phyloP scores from a whole-genome alignment of 2,329 filamentous ascomycete species.

The Fusarium papillatum region DNA sequence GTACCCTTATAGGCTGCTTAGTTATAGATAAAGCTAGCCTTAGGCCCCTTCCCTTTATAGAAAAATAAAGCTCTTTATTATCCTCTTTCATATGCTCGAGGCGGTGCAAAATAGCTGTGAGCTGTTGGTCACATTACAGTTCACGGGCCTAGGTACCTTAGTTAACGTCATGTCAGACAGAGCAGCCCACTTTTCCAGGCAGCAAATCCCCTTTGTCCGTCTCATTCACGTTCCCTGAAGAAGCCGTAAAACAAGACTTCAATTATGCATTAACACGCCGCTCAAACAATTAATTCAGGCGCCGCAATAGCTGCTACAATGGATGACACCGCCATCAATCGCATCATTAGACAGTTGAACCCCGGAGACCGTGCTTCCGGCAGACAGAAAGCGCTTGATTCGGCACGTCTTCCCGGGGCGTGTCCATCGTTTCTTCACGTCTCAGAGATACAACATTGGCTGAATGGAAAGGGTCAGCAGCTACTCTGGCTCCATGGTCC shows the following conservation, averaged over 20 bases:
- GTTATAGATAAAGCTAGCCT: no score
- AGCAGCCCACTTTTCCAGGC: not conserved
- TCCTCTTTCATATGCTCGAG: no score
- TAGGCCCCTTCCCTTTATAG: no score
- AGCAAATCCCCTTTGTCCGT: not conserved
- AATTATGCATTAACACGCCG: not conserved
- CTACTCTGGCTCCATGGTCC: conserved; percentile 18
- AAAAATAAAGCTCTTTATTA: no score
- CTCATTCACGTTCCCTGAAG: not conserved
- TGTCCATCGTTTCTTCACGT: conserved; percentile 5
- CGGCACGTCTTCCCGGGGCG: not conserved
- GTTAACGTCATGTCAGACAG: not conserved
- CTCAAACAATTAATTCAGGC: not conserved
- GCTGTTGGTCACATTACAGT: no score
- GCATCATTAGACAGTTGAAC: not conserved
- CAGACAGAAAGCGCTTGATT: not conserved
- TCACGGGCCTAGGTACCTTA: no score
- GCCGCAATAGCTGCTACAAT: not conserved
- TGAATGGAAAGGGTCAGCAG: accelerated
- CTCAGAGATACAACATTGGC: not conserved
- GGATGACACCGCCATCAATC: accelerated
- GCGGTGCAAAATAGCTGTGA: no score
- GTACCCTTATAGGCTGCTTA: no score
- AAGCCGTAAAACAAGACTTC: not conserved
- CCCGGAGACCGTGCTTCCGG: conserved; percentile 5